Evolutionary conservation across 495 filamentous ascomycete genomes (phyloP).

Genomic region (Mytilinidion resinicola): DNA sequence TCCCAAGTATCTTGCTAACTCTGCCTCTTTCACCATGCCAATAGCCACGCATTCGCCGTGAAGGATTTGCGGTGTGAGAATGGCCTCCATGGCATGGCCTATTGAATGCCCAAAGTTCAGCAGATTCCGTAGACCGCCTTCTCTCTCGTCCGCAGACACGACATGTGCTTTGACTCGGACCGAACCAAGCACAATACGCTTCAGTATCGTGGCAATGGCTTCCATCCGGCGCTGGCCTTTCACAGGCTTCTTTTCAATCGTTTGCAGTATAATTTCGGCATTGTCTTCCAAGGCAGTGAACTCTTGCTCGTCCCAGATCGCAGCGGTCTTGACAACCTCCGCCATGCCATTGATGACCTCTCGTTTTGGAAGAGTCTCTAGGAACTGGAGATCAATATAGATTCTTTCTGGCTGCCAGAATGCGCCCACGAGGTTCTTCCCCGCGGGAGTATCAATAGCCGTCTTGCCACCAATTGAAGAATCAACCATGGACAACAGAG

Average conservation of each 20-base stretch:
- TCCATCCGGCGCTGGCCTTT: constrained; percentile 50
- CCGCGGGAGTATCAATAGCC: constrained; percentile 92
- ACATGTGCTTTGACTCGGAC: constrained; percentile 88
- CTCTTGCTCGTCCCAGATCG: constrained; percentile 86
- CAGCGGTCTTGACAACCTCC: constrained; percentile 96
- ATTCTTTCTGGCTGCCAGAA: constrained; percentile 95
- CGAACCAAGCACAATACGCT: constrained; percentile 81
- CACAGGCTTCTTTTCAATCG: constrained; percentile 47
- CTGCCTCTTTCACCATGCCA: constrained; percentile 97
- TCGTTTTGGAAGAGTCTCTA: constrained; percentile 82
- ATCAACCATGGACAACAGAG: constrained; percentile 94
- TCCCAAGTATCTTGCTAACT: constrained; percentile 83
- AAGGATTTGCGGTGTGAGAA: constrained; percentile 88
- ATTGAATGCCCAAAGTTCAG: constrained; percentile 98
- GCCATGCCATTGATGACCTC: constrained; percentile 99
- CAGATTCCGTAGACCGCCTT: constrained; percentile 89
- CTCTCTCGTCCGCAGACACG: constrained; percentile 86
- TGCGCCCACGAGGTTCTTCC: constrained; percentile 92
- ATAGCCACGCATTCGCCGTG: constrained; percentile 95
- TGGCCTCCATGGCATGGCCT: constrained; percentile 92
- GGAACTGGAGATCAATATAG: constrained; percentile 88
- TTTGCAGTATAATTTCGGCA: constrained; percentile 64
- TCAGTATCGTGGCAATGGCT: constrained; percentile 67
- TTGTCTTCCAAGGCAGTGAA: constrained; percentile 80
- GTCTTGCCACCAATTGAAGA: constrained; percentile 98